These are phyloP conservation scores for Alternaria brassicicola DNA, from an alignment of 2,329 filamentous ascomycete species.

Conservation along the genomic window DNA sequence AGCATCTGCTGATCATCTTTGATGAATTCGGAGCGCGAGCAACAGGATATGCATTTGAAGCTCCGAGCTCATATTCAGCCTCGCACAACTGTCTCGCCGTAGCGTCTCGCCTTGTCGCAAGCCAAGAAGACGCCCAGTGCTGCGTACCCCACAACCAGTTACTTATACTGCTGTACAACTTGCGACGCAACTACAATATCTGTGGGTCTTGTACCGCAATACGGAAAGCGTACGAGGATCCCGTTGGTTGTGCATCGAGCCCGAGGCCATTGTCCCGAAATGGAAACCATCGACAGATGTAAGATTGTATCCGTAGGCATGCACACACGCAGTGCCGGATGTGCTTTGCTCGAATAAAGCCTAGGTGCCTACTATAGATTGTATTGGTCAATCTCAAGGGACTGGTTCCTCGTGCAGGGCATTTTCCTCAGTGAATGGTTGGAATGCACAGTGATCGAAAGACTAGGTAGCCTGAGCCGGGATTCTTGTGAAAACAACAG, in stretches of 20 bases:
- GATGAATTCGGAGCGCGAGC: not conserved
- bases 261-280: slow-evolving; percentile 7
- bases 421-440: not conserved
- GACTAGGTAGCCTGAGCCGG: not conserved
- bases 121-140: slow-evolving; percentile 5
- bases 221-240: not conserved
- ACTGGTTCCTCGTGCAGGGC: not conserved
- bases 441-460: not conserved
- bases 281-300: not conserved
- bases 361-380: not conserved
- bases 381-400: not conserved
- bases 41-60: not conserved
- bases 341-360: not conserved
- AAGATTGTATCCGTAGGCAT: not conserved
- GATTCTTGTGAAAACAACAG: not conserved
- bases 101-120: not conserved
- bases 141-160: slow-evolving; percentile 17
- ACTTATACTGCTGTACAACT: slow-evolving; percentile 7
- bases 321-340: not conserved
- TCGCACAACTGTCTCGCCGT: slow-evolving; percentile 4
- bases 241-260: not conserved
- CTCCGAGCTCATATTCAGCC: slow-evolving; percentile 1
- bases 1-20: not conserved
- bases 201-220: not conserved
- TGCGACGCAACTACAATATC: not conserved